Conservation (phyloP, 2,329 filamentous ascomycete genomes). For the Hansfordia pulvinata region DNA sequence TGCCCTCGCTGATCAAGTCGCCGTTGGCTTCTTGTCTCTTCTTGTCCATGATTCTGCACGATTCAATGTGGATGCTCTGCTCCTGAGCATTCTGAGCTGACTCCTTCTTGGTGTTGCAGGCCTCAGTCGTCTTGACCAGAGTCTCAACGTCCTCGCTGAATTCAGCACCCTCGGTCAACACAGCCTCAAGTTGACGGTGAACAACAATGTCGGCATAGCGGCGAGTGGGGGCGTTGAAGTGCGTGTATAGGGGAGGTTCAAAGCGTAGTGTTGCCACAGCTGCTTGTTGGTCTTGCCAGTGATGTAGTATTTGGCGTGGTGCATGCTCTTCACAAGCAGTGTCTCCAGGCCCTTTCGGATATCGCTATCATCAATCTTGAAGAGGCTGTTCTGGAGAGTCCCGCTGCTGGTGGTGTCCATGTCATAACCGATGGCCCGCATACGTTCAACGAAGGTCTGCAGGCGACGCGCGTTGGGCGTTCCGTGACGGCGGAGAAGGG, state of each 20-base stretch:
- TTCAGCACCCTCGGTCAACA: slow-evolving; percentile 71
- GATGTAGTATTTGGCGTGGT: slow-evolving; percentile 89
- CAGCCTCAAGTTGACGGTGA: slow-evolving; percentile 83
- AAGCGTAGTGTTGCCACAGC: slow-evolving; percentile 74
- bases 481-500: slow-evolving; percentile 75
- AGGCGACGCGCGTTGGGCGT: slow-evolving; percentile 79
- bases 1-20: slow-evolving; percentile 88
- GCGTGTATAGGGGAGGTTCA: slow-evolving; percentile 93
- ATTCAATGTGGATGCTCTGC: slow-evolving; percentile 96
- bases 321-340: slow-evolving; percentile 86
- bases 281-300: slow-evolving; percentile 66
- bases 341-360: slow-evolving; percentile 98
- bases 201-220: slow-evolving; percentile 93
- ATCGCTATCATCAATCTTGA: slow-evolving; percentile 79
- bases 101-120: slow-evolving; percentile 98
- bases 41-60: slow-evolving; percentile 91
- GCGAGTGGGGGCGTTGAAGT: slow-evolving; percentile 90
- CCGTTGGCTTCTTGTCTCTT: slow-evolving; percentile 74
- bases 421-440: slow-evolving; percentile 81
- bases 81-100: slow-evolving; percentile 95
- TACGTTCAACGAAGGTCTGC: slow-evolving; percentile 81
- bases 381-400: slow-evolving; percentile 83
- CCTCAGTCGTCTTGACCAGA: slow-evolving; percentile 82
- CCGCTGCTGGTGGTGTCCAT: slow-evolving; percentile 85
- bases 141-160: slow-evolving; percentile 82